Percentiles rank a stretch among this genome's conserved stretches.
These are phyloP conservation scores for Pleurozium schreberi DNA, from an alignment of 225 moss, liverwort and hornwort species.

Conservation along the genomic window DNA sequence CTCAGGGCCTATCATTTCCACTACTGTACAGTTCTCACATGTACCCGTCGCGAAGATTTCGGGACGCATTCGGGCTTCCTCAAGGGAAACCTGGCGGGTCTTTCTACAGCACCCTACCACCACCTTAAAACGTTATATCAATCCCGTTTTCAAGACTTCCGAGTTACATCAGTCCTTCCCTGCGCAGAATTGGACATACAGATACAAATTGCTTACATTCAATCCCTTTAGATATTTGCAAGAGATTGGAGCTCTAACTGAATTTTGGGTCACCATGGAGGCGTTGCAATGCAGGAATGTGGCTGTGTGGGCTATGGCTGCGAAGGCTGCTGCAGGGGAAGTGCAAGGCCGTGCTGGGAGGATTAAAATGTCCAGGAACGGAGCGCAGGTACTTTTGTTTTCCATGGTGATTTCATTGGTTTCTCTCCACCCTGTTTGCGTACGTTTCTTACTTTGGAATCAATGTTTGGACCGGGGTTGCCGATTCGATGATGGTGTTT, in stretches of 20 bases:
- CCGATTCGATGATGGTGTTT: too few species aligned
- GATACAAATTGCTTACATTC: not conserved
- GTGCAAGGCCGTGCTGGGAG: not conserved
- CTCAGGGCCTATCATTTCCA: fast-evolving
- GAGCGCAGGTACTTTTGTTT: not conserved
- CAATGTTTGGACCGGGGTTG: not conserved
- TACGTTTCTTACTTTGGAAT: not conserved
- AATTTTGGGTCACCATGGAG: not conserved
- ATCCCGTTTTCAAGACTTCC: too few species aligned
- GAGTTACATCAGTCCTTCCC: not conserved
- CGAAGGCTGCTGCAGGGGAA: not conserved
- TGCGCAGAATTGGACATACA: not conserved
- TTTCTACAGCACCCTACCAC: not conserved
- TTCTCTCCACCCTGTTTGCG: not conserved
- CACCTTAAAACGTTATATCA: not conserved
- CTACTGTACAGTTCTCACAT: not conserved
- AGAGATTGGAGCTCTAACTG: not conserved
- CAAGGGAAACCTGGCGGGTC: not conserved
- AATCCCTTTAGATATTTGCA: not conserved
- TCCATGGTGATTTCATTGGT: not conserved
- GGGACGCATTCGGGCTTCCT: not conserved
- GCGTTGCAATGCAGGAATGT: not conserved
- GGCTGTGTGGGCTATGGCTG: not conserved
- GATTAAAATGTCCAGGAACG: not conserved
- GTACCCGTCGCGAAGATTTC: fast-evolving